Evolutionary conservation across 129 eudicot genomes (phyloP).

Genomic region (Glebionis coronaria): DNA sequence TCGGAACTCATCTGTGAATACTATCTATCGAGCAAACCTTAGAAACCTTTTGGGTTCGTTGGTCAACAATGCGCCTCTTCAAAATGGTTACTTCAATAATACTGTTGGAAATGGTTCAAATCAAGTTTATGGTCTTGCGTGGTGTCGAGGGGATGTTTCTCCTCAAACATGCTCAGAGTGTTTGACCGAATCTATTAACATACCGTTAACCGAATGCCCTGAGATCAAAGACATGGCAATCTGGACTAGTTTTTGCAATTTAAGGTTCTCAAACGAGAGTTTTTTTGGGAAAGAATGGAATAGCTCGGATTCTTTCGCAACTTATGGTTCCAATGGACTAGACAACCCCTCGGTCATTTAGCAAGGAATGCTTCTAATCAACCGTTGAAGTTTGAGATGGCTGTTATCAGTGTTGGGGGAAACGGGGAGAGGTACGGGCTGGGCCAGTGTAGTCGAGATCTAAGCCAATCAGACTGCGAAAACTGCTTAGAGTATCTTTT

Average conservation of each 20-base stretch:
- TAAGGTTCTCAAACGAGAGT: slow-evolving; percentile 26
- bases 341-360: slow-evolving; percentile 22
- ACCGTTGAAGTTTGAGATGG: slow-evolving; percentile 26
- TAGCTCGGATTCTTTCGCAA: too few relatives aligned
- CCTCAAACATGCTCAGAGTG: slow-evolving; percentile 17
- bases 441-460: slow-evolving; percentile 35
- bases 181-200: slow-evolving; percentile 3
- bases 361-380: slow-evolving; percentile 20
- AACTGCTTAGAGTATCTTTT: slow-evolving; percentile 29
- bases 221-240: slow-evolving; percentile 16
- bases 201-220: slow-evolving; percentile 20
- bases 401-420: slow-evolving; percentile 19
- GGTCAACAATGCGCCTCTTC: slow-evolving; percentile 11
- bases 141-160: slow-evolving; percentile 34
- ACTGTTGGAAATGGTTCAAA: slow-evolving; percentile 23
- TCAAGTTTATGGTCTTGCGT: slow-evolving; percentile 23
- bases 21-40: slow-evolving; percentile 19
- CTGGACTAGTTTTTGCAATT: slow-evolving; percentile 21
- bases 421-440: slow-evolving; percentile 28
- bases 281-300: slow-evolving; percentile 22
- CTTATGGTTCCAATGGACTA: not conserved
- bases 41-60: slow-evolving; percentile 7
- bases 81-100: slow-evolving; percentile 18
- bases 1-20: slow-evolving; percentile 14
- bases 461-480: slow-evolving; percentile 23